Conservation (phyloP, 2,329 filamentous ascomycete species). For the Penicillium sp. region DNA sequence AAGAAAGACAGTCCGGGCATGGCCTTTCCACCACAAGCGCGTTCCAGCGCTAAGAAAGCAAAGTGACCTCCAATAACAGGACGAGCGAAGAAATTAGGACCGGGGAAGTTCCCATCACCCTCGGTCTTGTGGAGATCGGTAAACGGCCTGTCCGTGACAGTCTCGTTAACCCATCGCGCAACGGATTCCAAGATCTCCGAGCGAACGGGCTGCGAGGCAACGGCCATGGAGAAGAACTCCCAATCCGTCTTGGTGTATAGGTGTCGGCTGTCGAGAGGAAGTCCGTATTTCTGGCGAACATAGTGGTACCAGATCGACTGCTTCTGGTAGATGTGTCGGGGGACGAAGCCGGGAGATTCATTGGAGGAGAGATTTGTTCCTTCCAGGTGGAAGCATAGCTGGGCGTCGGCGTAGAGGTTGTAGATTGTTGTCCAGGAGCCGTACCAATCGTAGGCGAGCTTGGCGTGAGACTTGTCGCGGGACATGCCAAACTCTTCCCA, state of each 20-base stretch:
- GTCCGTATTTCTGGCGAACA: slow-evolving; percentile 78
- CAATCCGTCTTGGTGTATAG: slow-evolving; percentile 88
- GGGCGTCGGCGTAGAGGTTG: slow-evolving; percentile 78
- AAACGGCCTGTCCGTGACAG: slow-evolving; percentile 73
- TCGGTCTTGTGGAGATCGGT: slow-evolving; percentile 85
- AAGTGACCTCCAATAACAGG: slow-evolving; percentile 87
- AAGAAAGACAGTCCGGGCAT: slow-evolving; percentile 60
- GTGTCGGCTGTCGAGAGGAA: slow-evolving; percentile 81
- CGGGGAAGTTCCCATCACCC: slow-evolving; percentile 74
- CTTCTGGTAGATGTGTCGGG: slow-evolving; percentile 73
- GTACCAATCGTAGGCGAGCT: slow-evolving; percentile 78
- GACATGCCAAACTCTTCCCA: slow-evolving; percentile 76
- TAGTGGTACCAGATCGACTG: slow-evolving; percentile 81
- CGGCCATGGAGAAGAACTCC: slow-evolving; percentile 86
- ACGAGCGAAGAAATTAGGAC: slow-evolving; percentile 75
- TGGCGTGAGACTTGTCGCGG: slow-evolving; percentile 70
- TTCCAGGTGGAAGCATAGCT: slow-evolving; percentile 77
- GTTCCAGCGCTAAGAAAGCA: slow-evolving; percentile 78
- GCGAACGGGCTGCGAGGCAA: slow-evolving; percentile 70
- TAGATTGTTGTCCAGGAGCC: slow-evolving; percentile 85
- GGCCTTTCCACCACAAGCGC: slow-evolving; percentile 74
- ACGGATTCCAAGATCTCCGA: slow-evolving; percentile 74
- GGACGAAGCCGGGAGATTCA: slow-evolving; percentile 64
- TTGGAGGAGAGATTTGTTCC: slow-evolving; percentile 39
- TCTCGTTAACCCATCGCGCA: slow-evolving; percentile 83